Conservation (phyloP, 306 rosid genomes). For the Fragaria nilgerrensis region DNA sequence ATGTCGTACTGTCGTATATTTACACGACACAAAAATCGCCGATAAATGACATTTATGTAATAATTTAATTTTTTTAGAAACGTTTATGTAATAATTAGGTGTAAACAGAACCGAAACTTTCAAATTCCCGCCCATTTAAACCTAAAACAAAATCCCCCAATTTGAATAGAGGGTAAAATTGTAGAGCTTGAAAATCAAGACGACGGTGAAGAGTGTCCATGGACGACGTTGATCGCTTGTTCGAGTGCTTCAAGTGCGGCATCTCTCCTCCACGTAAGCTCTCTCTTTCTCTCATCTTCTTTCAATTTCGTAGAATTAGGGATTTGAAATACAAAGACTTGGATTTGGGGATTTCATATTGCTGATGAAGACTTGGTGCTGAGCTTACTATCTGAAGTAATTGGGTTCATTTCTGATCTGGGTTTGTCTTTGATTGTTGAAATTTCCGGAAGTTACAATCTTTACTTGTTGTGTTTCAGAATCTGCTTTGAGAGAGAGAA, state of each 20-base stretch:
- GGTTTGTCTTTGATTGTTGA: background rate
- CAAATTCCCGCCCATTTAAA: too few species aligned
- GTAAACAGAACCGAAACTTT: too few species aligned
- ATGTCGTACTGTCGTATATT: too few species aligned
- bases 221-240: slow-evolving; percentile 91
- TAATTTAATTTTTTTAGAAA: too few species aligned
- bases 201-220: slow-evolving; percentile 9
- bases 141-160: too few species aligned
- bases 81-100: too few species aligned
- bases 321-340: background rate
- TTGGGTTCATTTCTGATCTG: background rate
- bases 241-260: slow-evolving; percentile 85
- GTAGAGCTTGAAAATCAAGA: background rate
- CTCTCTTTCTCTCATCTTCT: background rate
- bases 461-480: slow-evolving; percentile 39
- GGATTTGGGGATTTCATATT: background rate
- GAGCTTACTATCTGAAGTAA: background rate
- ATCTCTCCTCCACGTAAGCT: slow-evolving; percentile 78
- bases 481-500: slow-evolving; percentile 67
- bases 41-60: too few species aligned
- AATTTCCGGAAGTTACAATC: background rate
- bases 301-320: slow-evolving; percentile 3
- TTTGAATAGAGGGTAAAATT: too few species aligned
- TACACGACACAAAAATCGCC: too few species aligned
- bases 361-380: background rate